Percentiles rank a stretch among this genome's conserved stretches.
Conservation (phyloP, 139 green algal species). For the Gonium pectorale region DNA sequence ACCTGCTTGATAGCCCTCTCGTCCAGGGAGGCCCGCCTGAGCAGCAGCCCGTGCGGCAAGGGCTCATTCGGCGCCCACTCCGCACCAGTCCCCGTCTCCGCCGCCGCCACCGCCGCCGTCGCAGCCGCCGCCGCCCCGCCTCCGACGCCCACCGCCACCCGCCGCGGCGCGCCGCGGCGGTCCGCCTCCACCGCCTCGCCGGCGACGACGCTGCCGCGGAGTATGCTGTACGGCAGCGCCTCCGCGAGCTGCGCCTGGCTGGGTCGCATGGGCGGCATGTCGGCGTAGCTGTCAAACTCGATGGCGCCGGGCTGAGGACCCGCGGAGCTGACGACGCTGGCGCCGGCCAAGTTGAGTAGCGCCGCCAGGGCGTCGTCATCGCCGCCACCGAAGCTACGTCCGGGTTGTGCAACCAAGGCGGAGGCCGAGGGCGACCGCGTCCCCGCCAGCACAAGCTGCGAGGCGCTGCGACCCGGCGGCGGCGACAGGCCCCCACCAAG, state of each 20-base stretch:
- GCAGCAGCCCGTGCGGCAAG: not conserved
- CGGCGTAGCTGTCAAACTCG: not conserved
- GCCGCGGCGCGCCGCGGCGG: no score
- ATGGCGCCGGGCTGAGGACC: no score
- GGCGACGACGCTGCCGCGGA: constrained; percentile 1
- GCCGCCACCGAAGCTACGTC: not conserved
- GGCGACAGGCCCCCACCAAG: no score
- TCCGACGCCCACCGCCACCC: no score
- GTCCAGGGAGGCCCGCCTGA: constrained; percentile 19
- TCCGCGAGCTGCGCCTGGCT: constrained; percentile 21
- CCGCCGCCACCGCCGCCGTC: not conserved
- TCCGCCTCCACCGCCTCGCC: not conserved
- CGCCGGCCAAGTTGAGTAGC: no score
- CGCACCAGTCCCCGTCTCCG: not conserved
- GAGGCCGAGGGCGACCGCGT: no score
- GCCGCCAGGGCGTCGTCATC: not conserved
- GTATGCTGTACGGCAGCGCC: not conserved
- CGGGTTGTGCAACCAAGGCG: no score
- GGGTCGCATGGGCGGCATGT: constrained; percentile 11
- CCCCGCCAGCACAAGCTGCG: no score
- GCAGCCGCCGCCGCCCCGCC: not conserved
- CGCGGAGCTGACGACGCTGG: no score
- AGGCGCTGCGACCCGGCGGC: no score
- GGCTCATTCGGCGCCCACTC: not conserved
- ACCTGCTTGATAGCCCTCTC: constrained; percentile 25